Conservation (phyloP, 306 rosid species). For the Pachyrhizus erosus region DNA sequence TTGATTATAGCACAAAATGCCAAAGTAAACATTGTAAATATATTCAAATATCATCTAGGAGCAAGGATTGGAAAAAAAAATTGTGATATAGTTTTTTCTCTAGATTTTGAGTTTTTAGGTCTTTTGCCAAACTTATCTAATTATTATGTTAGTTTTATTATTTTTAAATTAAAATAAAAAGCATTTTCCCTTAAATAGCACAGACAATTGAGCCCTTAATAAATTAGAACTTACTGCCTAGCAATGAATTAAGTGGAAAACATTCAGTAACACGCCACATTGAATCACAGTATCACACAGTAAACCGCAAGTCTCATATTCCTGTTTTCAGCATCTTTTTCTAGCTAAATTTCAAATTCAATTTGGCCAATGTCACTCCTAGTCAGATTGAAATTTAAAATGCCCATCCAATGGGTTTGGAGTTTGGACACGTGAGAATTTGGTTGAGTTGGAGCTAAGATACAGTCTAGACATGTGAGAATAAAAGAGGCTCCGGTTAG, state of each 20-base stretch:
- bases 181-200: not conserved
- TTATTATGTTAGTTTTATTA: not conserved
- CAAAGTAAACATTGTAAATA: conserved; percentile 2
- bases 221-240: not conserved
- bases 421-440: conserved; percentile 11
- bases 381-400: not conserved
- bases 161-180: not conserved
- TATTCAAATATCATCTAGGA: conserved; percentile 6
- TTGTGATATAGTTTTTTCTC: not conserved
- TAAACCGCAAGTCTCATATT: conserved; percentile 9
- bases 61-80: not conserved
- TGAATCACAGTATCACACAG: not conserved
- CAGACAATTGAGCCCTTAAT: not conserved
- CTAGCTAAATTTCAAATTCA: conserved; percentile 20
- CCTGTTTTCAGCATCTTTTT: conserved; percentile 24
- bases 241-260: not conserved
- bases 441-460: not conserved
- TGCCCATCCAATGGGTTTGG: not conserved
- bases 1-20: conserved; percentile 14
- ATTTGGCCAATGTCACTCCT: conserved; percentile 24
- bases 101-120: not conserved
- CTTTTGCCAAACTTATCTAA: not conserved
- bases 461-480: not conserved
- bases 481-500: not conserved
- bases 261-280: not conserved